A percentile compares a stretch with the other conserved stretches of the same genome.
Conservation (phyloP, 495 filamentous ascomycete genomes). For the Neurospora sp. region DNA sequence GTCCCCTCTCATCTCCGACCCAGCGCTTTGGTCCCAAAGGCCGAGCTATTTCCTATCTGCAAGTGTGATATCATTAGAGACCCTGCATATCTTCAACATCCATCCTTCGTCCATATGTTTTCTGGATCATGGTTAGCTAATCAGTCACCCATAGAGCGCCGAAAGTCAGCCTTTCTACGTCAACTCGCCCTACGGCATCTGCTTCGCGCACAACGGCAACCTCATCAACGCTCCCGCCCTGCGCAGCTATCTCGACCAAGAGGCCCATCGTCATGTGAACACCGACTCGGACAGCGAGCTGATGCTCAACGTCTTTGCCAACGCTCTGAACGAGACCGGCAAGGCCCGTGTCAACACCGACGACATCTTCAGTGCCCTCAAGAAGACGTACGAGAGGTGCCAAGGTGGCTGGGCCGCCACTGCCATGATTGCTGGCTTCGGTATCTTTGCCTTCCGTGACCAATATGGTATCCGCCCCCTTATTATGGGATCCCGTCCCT, state of each 20-base stretch:
- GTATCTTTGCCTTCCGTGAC: constrained; percentile 79
- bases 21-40: background rate
- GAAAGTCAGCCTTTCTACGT: constrained; percentile 89
- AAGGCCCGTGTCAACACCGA: constrained; percentile 90
- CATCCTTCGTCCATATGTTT: background rate
- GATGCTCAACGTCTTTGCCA: constrained; percentile 92
- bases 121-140: background rate
- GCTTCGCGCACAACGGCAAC: constrained; percentile 64
- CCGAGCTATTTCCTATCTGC: background rate
- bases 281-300: constrained; percentile 91
- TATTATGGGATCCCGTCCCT: constrained; percentile 65
- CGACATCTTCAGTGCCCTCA: constrained; percentile 74
- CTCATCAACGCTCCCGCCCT: constrained; percentile 85
- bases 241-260: constrained; percentile 68
- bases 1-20: background rate
- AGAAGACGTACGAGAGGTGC: constrained; percentile 65
- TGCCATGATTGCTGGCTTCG: constrained; percentile 90
- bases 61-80: background rate
- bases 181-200: constrained; percentile 78
- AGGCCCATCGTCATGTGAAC: constrained; percentile 92
- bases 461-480: constrained; percentile 85
- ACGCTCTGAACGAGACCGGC: constrained; percentile 88
- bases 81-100: background rate
- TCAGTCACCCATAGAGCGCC: constrained; percentile 33
- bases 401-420: constrained; percentile 68